These are phyloP conservation scores for Quercus bicolor DNA, from an alignment of 306 rosid species.

Conservation along the genomic window DNA sequence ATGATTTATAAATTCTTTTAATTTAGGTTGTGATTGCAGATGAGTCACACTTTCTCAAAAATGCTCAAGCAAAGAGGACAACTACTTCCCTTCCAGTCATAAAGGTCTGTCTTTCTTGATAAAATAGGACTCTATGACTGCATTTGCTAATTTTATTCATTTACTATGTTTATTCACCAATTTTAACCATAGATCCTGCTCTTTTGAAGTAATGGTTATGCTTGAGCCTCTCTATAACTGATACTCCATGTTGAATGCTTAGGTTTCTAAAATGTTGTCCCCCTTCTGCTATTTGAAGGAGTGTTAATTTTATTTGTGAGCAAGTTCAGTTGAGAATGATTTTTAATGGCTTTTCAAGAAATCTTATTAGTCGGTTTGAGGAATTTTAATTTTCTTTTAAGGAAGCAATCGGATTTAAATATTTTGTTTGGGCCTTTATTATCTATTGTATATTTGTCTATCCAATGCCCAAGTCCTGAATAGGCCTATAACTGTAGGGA, in stretches of 20 bases:
- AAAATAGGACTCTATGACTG: slow-evolving; percentile 17
- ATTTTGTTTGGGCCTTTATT: neutral
- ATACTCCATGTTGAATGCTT: neutral
- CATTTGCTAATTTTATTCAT: slow-evolving; percentile 8
- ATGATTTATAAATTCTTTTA: slow-evolving; percentile 22
- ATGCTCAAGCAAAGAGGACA: slow-evolving; percentile 98
- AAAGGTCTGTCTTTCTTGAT: slow-evolving; percentile 52
- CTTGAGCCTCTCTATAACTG: neutral
- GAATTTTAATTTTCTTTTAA: neutral
- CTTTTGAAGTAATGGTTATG: neutral
- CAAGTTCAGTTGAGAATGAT: neutral
- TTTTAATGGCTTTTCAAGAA: neutral
- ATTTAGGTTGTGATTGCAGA: slow-evolving; percentile 95
- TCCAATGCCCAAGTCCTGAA: neutral
- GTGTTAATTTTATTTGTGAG: neutral
- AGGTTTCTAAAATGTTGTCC: neutral
- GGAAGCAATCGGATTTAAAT: neutral
- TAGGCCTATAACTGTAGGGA: neutral
- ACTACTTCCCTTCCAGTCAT: slow-evolving; percentile 77
- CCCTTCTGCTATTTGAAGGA: neutral
- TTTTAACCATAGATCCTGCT: neutral
- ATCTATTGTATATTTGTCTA: neutral
- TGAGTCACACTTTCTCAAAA: slow-evolving; percentile 91
- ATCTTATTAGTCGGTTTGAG: neutral
- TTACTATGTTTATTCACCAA: slow-evolving; percentile 4